phyloP scores from a whole-genome alignment of 306 rosid species.

The Nissolia schottii region DNA sequence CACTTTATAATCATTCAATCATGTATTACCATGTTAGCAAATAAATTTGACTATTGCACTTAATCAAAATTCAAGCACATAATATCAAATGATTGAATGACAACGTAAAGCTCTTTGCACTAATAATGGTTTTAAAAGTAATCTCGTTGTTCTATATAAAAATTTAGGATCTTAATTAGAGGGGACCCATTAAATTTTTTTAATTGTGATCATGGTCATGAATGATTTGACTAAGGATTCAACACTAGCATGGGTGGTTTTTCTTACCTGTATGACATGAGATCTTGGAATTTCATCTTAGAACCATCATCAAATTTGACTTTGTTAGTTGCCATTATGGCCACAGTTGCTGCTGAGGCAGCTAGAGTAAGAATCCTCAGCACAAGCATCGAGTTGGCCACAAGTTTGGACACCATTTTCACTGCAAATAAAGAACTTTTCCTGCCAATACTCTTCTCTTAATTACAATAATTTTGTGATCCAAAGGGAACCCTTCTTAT shows the following conservation, averaged over 20 bases:
- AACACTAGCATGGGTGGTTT: not conserved
- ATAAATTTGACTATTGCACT: too few relatives aligned
- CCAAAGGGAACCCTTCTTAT: constrained; percentile 9
- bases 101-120: too few relatives aligned
- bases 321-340: constrained; percentile 26
- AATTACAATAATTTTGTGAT: not conserved
- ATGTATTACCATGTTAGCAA: too few relatives aligned
- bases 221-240: not conserved
- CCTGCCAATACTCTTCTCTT: not conserved
- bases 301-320: constrained; percentile 13
- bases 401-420: constrained; percentile 31
- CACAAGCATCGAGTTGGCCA: constrained; percentile 33
- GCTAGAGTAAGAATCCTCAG: constrained; percentile 44
- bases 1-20: too few relatives aligned
- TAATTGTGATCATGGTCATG: not conserved
- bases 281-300: constrained; percentile 26
- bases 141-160: not conserved
- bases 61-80: too few relatives aligned
- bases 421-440: not conserved
- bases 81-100: too few relatives aligned
- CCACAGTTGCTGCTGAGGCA: constrained; percentile 28
- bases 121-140: too few relatives aligned
- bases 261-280: constrained; percentile 35
- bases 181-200: not conserved
- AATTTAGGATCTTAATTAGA: not conserved